These are phyloP conservation scores for Talaromyces thailandensis DNA, from an alignment of 495 filamentous ascomycete species.

Conservation along the genomic window DNA sequence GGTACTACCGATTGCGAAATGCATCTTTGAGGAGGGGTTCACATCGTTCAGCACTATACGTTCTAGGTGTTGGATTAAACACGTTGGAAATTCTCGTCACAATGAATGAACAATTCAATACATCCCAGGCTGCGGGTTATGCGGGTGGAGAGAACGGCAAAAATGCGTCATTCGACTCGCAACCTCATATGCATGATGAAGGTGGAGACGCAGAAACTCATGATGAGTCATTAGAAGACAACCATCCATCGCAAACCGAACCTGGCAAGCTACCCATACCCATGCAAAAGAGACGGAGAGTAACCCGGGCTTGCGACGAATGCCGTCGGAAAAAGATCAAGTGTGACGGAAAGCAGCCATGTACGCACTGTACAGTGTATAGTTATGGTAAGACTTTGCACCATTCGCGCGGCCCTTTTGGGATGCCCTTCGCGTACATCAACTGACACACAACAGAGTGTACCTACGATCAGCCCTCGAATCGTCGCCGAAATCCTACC, in stretches of 20 bases:
- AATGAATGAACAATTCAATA: neutral
- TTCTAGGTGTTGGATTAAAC: neutral
- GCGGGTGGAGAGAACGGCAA: neutral
- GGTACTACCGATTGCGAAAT: neutral
- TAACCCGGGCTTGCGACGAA: constrained; percentile 91
- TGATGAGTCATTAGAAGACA: constrained; percentile 14
- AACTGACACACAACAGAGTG: constrained; percentile 54
- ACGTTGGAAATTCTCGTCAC: neutral
- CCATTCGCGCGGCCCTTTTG: neutral
- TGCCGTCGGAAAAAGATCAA: constrained; percentile 98
- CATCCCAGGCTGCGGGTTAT: neutral
- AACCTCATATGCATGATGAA: constrained; percentile 6
- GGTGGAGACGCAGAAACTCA: constrained; percentile 23
- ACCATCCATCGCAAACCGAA: constrained; percentile 19
- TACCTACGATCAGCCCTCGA: constrained; percentile 96
- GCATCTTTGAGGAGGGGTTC: neutral
- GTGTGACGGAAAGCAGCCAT: constrained; percentile 95
- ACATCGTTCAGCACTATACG: neutral
- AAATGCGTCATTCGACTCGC: neutral
- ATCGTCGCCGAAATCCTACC: constrained; percentile 85
- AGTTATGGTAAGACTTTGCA: constrained; percentile 70
- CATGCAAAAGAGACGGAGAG: constrained; percentile 78
- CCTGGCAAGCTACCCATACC: constrained; percentile 38
- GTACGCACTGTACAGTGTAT: constrained; percentile 95
- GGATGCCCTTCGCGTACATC: neutral